Base-by-base conservation (phyloP, 78 protist species). In the Protostelium mycophagum region DNA sequence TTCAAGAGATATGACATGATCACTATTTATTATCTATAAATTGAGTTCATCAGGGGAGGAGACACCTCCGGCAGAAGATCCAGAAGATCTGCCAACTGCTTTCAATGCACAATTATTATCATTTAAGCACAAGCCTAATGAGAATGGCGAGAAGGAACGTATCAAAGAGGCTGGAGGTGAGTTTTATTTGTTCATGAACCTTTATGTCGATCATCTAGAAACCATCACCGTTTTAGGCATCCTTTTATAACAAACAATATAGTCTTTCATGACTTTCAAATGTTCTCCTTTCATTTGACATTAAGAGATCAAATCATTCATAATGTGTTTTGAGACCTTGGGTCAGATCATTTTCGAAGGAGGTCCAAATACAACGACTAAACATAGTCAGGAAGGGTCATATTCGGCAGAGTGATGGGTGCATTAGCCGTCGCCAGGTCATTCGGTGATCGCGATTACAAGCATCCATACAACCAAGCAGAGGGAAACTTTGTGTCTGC, bases 331-430 rank as follows among this genome's bases (percentile, higher is more conserved):
- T 51, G 73, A 51, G 16, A 16, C 73, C 73, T 51, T 16, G n/a
- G n/a, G n/a, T n/a, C n/a, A n/a, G n/a, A n/a, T n/a, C n/a, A n/a
- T n/a, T n/a, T n/a, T n/a, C n/a, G n/a, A n/a, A n/a, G n/a, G n/a
- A n/a, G n/a, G n/a, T n/a, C n/a, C n/a, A n/a, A n/a, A n/a, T n/a
- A n/a, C n/a, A n/a, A n/a, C n/a, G n/a, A n/a, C n/a, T n/a, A n/a
- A n/a, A n/a, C n/a, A n/a, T n/a, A n/a, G n/a, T 51, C 73, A 51
- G 73, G 73, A 25, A 89, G 89, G 93, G 92, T 94, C 83, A 88
- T 94, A 36, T 91, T 94, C 83, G 94, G 94, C 73, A 86, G 96
- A 73, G 35, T 94, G 9, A 87, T 94, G 87, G 96, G 96, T 34
- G 36, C 91, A 16, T 37, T 94, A 83, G 94, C 96, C 0, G 96